phyloP scores from a whole-genome alignment of 2,329 filamentous ascomycete species.

The Colletotrichum sansevieriae region DNA sequence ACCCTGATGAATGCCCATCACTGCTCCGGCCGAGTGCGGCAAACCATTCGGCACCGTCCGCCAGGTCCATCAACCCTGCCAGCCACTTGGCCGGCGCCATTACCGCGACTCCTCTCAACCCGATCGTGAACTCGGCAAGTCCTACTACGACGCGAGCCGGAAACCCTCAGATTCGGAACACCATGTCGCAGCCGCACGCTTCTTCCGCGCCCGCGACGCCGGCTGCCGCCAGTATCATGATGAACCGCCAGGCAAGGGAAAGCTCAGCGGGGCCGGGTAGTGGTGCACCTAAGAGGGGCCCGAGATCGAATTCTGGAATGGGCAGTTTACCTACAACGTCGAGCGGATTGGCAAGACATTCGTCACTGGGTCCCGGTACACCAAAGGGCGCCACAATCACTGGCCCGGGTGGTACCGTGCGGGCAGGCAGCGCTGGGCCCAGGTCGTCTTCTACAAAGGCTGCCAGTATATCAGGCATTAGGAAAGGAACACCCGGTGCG shows the following conservation, averaged over 20 bases:
- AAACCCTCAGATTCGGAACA: conserved; percentile 62
- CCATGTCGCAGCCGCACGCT: conserved; percentile 64
- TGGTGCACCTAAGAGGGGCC: conserved; percentile 64
- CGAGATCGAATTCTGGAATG: conserved; percentile 61
- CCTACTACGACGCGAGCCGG: conserved; percentile 58
- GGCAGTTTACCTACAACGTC: conserved; percentile 64
- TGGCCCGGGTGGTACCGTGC: conserved; percentile 52
- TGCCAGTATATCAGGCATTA: conserved; percentile 51
- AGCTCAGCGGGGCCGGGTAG: conserved; percentile 68
- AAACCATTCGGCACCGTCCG: conserved; percentile 59
- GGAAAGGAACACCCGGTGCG: conserved; percentile 63
- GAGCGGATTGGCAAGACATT: conserved; percentile 71
- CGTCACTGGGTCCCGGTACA: conserved; percentile 73
- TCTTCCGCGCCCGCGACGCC: conserved; percentile 72
- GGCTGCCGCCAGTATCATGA: conserved; percentile 71
- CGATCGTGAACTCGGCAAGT: conserved; percentile 55
- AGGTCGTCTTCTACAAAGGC: conserved; percentile 63
- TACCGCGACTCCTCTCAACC: conserved; percentile 52
- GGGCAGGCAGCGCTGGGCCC: conserved; percentile 72
- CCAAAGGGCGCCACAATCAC: conserved; percentile 60
- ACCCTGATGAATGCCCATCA: conserved; percentile 74
- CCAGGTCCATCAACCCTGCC: conserved; percentile 59
- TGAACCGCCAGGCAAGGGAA: conserved; percentile 69
- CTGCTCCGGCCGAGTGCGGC: conserved; percentile 70
- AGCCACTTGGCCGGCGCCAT: conserved; percentile 52